Percentiles rank a stretch among this genome's conserved stretches.
phyloP scores from a whole-genome alignment of 2,329 filamentous ascomycete genomes.

The Sclerotinia sclerotiorum region DNA sequence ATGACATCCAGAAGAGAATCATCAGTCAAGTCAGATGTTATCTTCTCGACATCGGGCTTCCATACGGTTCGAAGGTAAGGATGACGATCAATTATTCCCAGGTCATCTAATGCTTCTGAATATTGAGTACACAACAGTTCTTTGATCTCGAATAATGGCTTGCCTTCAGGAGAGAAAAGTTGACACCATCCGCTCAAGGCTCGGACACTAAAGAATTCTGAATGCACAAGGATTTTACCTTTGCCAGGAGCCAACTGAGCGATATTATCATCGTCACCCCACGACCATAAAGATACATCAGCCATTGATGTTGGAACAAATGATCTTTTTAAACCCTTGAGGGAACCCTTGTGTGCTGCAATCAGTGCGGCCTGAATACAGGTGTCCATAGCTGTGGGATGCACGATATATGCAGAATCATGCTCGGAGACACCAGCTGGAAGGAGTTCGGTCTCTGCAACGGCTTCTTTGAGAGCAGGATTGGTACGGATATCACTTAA shows the following conservation, averaged over 20 bases:
- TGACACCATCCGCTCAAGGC: background rate
- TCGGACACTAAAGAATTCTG: background rate
- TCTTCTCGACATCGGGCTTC: conserved; percentile 18
- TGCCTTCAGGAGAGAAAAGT: conserved; percentile 10
- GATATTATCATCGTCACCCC: background rate
- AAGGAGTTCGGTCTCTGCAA: conserved; percentile 29
- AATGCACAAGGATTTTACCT: background rate
- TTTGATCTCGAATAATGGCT: conserved; percentile 12
- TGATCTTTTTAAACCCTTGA: background rate
- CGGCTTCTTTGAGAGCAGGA: conserved; percentile 36
- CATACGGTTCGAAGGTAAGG: conserved; percentile 18
- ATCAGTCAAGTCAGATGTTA: background rate
- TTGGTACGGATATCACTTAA: conserved; percentile 39
- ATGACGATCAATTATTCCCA: conserved; percentile 13
- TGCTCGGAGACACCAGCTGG: conserved; percentile 24
- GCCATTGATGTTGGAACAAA: conserved; percentile 15
- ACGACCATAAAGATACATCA: conserved; percentile 9
- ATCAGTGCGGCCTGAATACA: conserved; percentile 49
- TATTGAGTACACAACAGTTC: background rate
- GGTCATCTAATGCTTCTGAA: conserved; percentile 4
- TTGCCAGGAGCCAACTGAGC: background rate
- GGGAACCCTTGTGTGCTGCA: conserved; percentile 5
- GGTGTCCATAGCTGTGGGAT: conserved; percentile 56
- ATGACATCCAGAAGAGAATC: conserved; percentile 10
- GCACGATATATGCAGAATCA: conserved; percentile 48